phyloP scores from a whole-genome alignment of 306 rosid species.

The Prosopis cineraria region DNA sequence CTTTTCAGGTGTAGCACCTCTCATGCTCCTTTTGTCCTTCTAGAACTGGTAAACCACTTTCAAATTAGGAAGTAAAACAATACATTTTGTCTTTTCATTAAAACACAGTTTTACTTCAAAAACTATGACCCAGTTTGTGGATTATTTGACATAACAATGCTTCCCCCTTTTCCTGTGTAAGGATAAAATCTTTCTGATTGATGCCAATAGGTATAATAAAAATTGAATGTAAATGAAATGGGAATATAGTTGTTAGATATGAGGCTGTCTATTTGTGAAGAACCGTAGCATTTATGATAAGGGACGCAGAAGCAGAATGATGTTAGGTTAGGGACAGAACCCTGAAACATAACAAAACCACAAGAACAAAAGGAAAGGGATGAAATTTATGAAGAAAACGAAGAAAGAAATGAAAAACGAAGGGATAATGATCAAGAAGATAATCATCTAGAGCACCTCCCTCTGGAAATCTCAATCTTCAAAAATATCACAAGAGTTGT shows the following conservation, averaged over 20 bases:
- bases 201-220: conserved; percentile 1
- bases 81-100: not conserved
- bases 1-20: not conserved
- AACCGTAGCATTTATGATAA: not conserved
- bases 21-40: not conserved
- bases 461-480: too few species aligned
- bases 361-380: too few species aligned
- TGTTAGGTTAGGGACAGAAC: too few species aligned
- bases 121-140: not conserved
- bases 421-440: too few species aligned
- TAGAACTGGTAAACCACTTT: not conserved
- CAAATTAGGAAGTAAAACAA: not conserved
- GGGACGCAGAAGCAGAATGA: too few species aligned
- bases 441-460: too few species aligned
- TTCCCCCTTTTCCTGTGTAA: not conserved
- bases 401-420: too few species aligned
- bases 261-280: not conserved
- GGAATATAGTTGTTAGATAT: not conserved
- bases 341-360: too few species aligned
- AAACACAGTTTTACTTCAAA: not conserved
- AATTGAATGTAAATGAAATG: not conserved
- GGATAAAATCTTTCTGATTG: conserved; percentile 22
- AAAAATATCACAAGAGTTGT: too few species aligned
- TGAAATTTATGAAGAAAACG: too few species aligned
- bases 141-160: not conserved